These are phyloP conservation scores for Fagus crenata DNA, from an alignment of 306 rosid genomes.

Conservation along the genomic window DNA sequence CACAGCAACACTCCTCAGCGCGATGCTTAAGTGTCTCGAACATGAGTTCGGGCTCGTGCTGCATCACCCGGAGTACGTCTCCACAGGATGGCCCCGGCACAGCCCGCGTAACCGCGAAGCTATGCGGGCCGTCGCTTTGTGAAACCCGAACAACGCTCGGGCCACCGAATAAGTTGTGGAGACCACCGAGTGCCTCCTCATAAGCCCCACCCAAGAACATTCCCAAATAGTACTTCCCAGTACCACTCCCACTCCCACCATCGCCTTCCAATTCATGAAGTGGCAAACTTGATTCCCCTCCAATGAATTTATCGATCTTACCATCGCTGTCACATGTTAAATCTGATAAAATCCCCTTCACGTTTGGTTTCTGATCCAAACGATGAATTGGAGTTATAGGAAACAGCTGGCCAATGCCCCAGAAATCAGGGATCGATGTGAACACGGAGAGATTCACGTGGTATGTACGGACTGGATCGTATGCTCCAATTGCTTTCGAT, in stretches of 20 bases:
- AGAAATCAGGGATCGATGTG: conserved; percentile 83
- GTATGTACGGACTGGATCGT: conserved; percentile 58
- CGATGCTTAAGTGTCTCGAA: conserved; percentile 93
- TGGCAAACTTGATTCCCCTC: conserved; percentile 75
- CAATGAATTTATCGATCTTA: conserved; percentile 78
- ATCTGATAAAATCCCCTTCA: conserved; percentile 70
- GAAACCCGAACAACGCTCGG: conserved; percentile 87
- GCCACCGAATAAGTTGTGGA: conserved; percentile 90
- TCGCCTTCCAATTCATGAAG: conserved; percentile 75
- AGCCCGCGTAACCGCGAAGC: conserved; percentile 86
- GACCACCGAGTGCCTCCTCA: conserved; percentile 98
- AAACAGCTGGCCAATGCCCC: conserved; percentile 78
- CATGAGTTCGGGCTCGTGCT: conserved; percentile 97
- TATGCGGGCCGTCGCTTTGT: conserved; percentile 90
- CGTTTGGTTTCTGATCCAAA: conserved; percentile 65
- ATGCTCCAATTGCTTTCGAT: conserved; percentile 60
- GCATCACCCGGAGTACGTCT: conserved; percentile 95
- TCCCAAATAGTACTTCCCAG: conserved; percentile 67
- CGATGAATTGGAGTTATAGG: conserved; percentile 92
- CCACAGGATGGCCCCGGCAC: conserved; percentile 74
- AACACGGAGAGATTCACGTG: conserved; percentile 81
- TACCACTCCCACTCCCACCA: conserved; percentile 39
- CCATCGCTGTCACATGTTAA: conserved; percentile 99
- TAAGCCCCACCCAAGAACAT: conserved; percentile 99
- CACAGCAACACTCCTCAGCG: conserved; percentile 52